Conservation (phyloP, 805 yeast genomes). For the Yamadazyma laniorum region DNA sequence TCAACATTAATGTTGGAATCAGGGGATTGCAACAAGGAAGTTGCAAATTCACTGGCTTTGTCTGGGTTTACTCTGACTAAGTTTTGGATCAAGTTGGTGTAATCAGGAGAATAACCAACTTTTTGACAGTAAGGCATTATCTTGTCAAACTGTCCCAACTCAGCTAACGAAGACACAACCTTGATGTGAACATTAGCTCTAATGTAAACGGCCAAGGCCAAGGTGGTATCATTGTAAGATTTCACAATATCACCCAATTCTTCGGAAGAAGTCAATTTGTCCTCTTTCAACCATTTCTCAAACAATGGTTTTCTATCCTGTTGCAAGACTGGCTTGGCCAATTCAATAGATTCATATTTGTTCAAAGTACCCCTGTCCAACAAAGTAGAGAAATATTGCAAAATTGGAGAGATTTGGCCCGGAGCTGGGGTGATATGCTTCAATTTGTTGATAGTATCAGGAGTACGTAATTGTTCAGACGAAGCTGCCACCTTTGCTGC, state of each 20-base stretch:
- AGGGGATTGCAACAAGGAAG: conserved; percentile 67
- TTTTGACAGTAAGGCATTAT: conserved; percentile 91
- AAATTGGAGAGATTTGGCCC: conserved; percentile 90
- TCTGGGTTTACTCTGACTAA: conserved; percentile 94
- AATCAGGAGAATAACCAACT: conserved; percentile 87
- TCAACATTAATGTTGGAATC: conserved; percentile 70
- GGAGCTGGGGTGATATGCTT: conserved; percentile 89
- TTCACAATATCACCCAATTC: conserved; percentile 96
- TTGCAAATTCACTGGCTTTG: conserved; percentile 95
- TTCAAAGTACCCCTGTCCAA: conserved; percentile 91
- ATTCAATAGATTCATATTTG: conserved; percentile 89
- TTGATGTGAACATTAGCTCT: conserved; percentile 81
- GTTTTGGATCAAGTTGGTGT: conserved; percentile 83
- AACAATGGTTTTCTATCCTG: conserved; percentile 91
- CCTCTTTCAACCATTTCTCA: conserved; percentile 96
- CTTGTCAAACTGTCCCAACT: conserved; percentile 93
- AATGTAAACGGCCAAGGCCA: conserved; percentile 88
- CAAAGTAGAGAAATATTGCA: conserved; percentile 87
- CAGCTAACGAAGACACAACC: conserved; percentile 90
- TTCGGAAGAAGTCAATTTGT: conserved; percentile 91
- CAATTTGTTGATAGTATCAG: conserved; percentile 88
- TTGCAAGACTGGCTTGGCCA: conserved; percentile 92
- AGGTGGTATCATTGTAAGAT: conserved; percentile 70
- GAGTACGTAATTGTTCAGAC: conserved; percentile 88
- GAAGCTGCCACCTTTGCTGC: conserved; percentile 98